phyloP scores from a whole-genome alignment of 441 rosid species.

The Erodium trifolium region DNA sequence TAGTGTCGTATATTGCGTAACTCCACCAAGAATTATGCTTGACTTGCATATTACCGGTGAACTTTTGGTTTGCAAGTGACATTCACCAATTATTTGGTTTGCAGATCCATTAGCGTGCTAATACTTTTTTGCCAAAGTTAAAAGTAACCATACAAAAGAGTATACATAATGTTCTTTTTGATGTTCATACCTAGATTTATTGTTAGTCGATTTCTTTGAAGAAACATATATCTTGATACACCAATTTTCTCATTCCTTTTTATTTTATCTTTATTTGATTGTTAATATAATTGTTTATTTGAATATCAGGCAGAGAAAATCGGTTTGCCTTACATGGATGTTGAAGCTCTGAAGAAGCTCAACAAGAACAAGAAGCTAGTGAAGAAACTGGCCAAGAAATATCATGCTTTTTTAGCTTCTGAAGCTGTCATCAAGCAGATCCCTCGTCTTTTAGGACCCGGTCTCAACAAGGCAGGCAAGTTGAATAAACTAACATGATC shows the following conservation, averaged over 20 bases:
- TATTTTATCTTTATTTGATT: neutral
- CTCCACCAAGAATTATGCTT: neutral
- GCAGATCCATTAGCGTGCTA: no score
- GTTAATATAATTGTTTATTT: neutral
- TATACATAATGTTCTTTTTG: no score
- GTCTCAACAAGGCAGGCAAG: slow-evolving; percentile 99
- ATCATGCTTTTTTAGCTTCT: slow-evolving; percentile 89
- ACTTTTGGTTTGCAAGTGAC: no score
- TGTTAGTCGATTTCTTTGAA: neutral
- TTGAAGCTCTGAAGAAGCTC: slow-evolving; percentile 79
- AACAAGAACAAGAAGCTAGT: slow-evolving; percentile 97
- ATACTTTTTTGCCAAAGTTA: no score
- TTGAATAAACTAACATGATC: neutral
- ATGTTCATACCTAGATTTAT: no score
- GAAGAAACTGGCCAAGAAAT: slow-evolving; percentile 90
- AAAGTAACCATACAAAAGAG: no score
- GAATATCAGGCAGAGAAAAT: slow-evolving; percentile 60
- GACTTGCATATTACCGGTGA: no score
- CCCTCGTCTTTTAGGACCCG: slow-evolving; percentile 50
- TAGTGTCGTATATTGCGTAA: neutral
- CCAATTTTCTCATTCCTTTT: neutral
- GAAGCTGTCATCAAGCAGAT: no score
- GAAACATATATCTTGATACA: neutral
- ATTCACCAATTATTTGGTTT: no score
- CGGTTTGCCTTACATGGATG: slow-evolving; percentile 79